A percentile compares a stretch with the other conserved stretches of the same genome.
phyloP scores from a whole-genome alignment of 805 yeast species.

The Saturnispora ahearnii region DNA sequence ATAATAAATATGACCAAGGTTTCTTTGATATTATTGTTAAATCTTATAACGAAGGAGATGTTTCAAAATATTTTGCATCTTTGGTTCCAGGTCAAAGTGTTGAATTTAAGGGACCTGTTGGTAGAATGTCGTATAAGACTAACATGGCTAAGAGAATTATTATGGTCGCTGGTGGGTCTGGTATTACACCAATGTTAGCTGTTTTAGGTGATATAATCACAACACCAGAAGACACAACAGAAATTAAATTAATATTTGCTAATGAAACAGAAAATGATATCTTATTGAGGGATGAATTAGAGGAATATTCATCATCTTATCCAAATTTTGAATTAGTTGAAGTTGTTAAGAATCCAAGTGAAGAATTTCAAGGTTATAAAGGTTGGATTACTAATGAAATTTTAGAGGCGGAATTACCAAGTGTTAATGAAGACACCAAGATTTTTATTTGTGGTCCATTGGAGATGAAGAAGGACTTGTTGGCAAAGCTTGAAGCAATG shows the following conservation, averaged over 20 bases:
- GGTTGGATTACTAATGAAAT: conserved; percentile 57
- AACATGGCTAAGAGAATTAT: conserved; percentile 58
- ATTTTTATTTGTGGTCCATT: conserved; percentile 70
- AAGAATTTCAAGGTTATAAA: conserved; percentile 47
- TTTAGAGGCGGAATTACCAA: conserved; percentile 46
- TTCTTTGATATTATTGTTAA: conserved; percentile 70
- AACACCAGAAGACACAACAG: conserved; percentile 56
- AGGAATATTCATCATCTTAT: conserved; percentile 54
- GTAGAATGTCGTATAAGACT: conserved; percentile 49
- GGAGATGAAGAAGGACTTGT: conserved; percentile 49
- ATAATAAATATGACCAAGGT: conserved; percentile 60
- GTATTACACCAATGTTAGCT: conserved; percentile 85
- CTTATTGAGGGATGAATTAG: conserved; percentile 60
- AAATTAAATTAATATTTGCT: conserved; percentile 55
- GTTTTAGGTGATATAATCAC: conserved; percentile 64
- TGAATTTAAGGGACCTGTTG: conserved; percentile 72
- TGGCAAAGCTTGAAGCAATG: conserved; percentile 42
- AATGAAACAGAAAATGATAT: conserved; percentile 74
- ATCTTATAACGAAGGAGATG: conserved; percentile 63
- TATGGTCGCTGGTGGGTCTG: conserved; percentile 79
- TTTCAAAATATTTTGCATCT: conserved; percentile 57
- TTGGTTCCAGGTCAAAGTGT: conserved; percentile 58
- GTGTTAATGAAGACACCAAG: conserved; percentile 38
- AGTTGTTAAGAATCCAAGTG: conserved; percentile 43
- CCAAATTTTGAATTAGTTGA: conserved; percentile 57